A percentile compares a stretch with the other conserved stretches of the same genome.
Conservation (phyloP, 1,284 basidiomycete species). For the Kwoniella shivajii region DNA sequence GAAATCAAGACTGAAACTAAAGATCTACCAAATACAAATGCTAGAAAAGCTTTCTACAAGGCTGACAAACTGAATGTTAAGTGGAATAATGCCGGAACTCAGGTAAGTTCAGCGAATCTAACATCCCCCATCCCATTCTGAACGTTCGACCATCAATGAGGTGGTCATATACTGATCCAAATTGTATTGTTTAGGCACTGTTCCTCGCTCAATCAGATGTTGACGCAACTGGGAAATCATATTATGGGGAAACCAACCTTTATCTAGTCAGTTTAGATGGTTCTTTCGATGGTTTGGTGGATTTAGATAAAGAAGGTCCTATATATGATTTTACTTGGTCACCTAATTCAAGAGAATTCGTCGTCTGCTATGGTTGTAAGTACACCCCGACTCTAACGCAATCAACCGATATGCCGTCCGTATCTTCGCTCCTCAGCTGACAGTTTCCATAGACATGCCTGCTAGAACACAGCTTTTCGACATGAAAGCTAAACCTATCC, state of each 20-base stretch:
- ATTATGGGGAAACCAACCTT: conserved; percentile 95
- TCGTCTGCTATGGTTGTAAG: conserved; percentile 93
- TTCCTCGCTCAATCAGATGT: conserved; percentile 94
- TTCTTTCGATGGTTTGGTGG: conserved; percentile 89
- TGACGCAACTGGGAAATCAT: conserved; percentile 94
- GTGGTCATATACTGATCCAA: no score
- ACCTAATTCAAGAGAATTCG: conserved; percentile 96
- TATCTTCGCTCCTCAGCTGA: conserved; percentile 1
- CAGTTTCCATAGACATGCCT: conserved; percentile 73
- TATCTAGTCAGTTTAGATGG: conserved; percentile 95
- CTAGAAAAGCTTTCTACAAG: conserved; percentile 91
- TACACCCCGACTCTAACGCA: conserved; percentile 28
- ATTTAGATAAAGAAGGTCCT: conserved; percentile 94
- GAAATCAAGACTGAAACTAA: conserved; percentile 62
- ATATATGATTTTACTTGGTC: conserved; percentile 97
- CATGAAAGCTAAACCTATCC: conserved; percentile 80
- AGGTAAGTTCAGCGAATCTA: conserved; percentile 48
- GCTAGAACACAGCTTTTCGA: conserved; percentile 91
- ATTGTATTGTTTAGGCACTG: conserved; percentile 62
- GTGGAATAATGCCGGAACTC: conserved; percentile 87
- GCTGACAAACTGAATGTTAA: conserved; percentile 92
- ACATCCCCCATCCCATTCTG: conserved; percentile 48
- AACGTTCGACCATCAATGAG: conserved; percentile 55
- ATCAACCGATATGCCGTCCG: not conserved
- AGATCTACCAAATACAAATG: conserved; percentile 50